Conservation (phyloP, 345 rosid genomes). For the Barbarea vulgaris region DNA sequence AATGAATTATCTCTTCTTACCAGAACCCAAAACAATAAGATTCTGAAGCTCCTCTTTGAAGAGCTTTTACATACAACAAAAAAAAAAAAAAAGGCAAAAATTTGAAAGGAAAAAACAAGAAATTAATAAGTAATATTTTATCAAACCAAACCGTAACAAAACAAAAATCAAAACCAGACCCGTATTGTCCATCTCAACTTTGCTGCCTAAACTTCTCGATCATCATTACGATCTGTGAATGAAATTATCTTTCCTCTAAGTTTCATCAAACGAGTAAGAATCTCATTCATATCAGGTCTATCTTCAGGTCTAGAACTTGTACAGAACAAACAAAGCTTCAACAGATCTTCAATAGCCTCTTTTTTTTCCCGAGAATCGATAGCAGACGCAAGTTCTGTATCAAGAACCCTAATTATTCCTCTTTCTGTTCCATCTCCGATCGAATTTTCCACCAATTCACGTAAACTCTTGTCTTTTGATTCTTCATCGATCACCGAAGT, state of each 20-base stretch:
- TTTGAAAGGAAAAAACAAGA: no score
- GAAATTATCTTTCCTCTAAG: constrained; percentile 34
- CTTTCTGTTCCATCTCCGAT: constrained; percentile 42
- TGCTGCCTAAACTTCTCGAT: not conserved
- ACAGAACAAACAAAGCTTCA: constrained; percentile 63
- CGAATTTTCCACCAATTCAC: constrained; percentile 57
- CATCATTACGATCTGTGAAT: not conserved
- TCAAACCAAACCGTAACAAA: not conserved
- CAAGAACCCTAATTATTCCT: constrained; percentile 36
- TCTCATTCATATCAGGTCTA: constrained; percentile 63
- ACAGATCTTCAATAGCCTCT: constrained; percentile 26
- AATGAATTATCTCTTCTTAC: no score
- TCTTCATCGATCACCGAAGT: constrained; percentile 57
- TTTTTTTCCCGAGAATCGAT: not conserved
- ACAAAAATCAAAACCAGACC: not conserved
- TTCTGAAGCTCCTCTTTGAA: no score
- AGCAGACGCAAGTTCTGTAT: not conserved
- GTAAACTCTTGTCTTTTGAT: constrained; percentile 53
- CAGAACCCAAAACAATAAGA: no score
- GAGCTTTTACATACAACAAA: no score
- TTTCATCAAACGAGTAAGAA: constrained; percentile 55
- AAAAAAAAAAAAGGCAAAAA: no score
- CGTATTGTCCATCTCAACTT: not conserved
- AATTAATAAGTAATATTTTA: no score
- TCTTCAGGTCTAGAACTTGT: constrained; percentile 65